A percentile compares a stretch with the other conserved stretches of the same genome.
phyloP scores from a whole-genome alignment of 306 rosid genomes.

The Purshia tridentata region DNA sequence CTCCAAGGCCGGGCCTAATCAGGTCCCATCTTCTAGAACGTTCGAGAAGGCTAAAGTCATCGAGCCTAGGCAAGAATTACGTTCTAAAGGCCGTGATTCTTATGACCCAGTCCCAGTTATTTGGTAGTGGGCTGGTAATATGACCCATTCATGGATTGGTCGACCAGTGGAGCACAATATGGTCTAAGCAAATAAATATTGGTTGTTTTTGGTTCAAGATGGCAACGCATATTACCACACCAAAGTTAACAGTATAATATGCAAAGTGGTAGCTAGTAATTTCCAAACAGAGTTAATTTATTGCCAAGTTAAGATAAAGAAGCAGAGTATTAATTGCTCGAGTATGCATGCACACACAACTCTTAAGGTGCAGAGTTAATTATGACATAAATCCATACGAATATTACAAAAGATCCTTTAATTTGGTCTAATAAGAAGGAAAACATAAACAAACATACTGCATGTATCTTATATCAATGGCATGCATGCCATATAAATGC shows the following conservation, averaged over 20 bases:
- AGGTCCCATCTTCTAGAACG: no score
- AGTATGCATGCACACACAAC: conserved; percentile 6
- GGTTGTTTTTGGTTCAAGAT: no score
- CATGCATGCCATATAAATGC: neutral
- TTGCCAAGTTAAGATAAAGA: neutral
- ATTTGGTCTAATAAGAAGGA: neutral
- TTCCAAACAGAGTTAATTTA: neutral
- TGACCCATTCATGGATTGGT: no score
- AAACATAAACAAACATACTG: conserved; percentile 13
- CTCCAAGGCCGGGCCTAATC: no score
- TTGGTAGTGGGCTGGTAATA: no score
- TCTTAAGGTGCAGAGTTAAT: conserved; percentile 14
- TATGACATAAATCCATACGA: conserved; percentile 14
- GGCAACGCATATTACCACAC: neutral
- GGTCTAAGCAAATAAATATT: no score
- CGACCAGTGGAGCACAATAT: no score
- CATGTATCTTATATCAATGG: neutral
- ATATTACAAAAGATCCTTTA: conserved; percentile 7
- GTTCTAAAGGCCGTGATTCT: no score
- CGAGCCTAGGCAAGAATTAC: no score
- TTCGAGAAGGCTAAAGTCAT: no score
- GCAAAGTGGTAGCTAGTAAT: neutral
- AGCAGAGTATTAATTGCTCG: neutral
- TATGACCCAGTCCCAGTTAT: no score
- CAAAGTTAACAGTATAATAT: neutral